These are phyloP conservation scores for Populus hybrid DNA, from an alignment of 441 rosid species.

Conservation along the genomic window DNA sequence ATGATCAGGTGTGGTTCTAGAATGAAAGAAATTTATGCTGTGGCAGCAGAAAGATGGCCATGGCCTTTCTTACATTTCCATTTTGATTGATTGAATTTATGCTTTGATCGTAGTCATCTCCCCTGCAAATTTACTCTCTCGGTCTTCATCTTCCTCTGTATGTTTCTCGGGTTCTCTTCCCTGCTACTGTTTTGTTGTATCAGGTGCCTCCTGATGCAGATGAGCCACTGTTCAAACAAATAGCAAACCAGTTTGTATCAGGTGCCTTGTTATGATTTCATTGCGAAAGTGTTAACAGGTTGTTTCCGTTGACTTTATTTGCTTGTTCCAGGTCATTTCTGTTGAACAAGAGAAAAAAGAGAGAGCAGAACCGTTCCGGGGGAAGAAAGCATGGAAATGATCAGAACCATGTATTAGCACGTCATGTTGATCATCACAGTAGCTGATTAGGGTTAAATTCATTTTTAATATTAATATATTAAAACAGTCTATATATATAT, in stretches of 20 bases:
- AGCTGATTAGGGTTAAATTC: no score
- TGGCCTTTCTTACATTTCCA: slow-evolving; percentile 60
- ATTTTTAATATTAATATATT: no score
- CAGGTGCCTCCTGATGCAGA: slow-evolving; percentile 98
- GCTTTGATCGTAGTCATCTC: neutral
- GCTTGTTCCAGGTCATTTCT: slow-evolving; percentile 64
- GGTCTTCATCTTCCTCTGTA: neutral
- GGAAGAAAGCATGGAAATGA: slow-evolving; percentile 82
- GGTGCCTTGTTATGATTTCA: neutral
- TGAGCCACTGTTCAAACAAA: slow-evolving; percentile 86
- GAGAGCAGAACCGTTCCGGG: slow-evolving; percentile 32
- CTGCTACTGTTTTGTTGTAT: slow-evolving; percentile 18
- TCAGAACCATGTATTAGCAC: neutral
- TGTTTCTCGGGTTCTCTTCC: neutral
- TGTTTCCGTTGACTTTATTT: slow-evolving; percentile 7
- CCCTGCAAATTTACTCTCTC: neutral
- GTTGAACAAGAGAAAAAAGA: slow-evolving; percentile 58
- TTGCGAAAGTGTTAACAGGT: neutral
- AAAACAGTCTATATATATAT: no score
- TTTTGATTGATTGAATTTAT: slow-evolving; percentile 7
- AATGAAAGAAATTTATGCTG: neutral
- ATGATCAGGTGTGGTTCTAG: slow-evolving; percentile 58
- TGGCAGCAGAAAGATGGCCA: slow-evolving; percentile 33
- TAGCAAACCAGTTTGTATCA: slow-evolving; percentile 79
- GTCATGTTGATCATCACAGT: neutral